Base-by-base conservation (phyloP, 1,284 basidiomycete genomes). In the Trametes pubescens region DNA sequence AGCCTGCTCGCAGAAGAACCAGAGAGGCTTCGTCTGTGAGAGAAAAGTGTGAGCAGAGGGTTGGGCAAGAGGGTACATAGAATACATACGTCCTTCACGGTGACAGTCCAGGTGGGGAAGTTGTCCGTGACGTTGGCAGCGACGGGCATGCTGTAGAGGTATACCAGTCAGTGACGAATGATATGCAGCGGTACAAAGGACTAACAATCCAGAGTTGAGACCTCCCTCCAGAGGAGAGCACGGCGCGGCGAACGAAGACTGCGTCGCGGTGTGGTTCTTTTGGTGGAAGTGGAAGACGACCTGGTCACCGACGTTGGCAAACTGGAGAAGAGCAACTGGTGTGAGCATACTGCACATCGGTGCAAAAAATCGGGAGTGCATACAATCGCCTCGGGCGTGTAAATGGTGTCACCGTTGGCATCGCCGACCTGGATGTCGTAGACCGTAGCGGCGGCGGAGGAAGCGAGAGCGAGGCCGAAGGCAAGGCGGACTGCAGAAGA, bases 201-300 rank as follows among this genome's bases (percentile, higher is more conserved):
- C 85, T 68, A 68, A 88, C 86, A 87, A 88, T 72, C 85, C 86
- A 61, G 85, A 83, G 73, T 84, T 79, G 64, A 87, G 78, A 52
- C 86, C 86, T 48, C 82, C 83, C 11, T 78, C 76, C 52, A 81
- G 78, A 49, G 64, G 75, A 46, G 78, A 78, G 75, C 86, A 86
- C 32, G 87, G 84, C 69, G 76, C 74, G 57, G 78, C 79, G 69
- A 87, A 85, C 37, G 85, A 81, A n/a, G 84, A 84, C 74, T 87
- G 86, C 32, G 84, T 82, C 35, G 81, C 84, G 2, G 84, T 82
- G 74, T 87, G 86, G 76, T 88, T 87, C 73, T 81, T 79, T 63
- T 76, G 76, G 59, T 81, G 74, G 79, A 86, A 88, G 64, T 82
- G 79, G 79, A 87, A 89, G 57, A 82, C 77, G 58, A 89, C 85